Evolutionary conservation across 2,329 filamentous ascomycete genomes (phyloP), one percentile per base, ranked within the genome.

Genomic region (Xylariaceae sp.): DNA sequence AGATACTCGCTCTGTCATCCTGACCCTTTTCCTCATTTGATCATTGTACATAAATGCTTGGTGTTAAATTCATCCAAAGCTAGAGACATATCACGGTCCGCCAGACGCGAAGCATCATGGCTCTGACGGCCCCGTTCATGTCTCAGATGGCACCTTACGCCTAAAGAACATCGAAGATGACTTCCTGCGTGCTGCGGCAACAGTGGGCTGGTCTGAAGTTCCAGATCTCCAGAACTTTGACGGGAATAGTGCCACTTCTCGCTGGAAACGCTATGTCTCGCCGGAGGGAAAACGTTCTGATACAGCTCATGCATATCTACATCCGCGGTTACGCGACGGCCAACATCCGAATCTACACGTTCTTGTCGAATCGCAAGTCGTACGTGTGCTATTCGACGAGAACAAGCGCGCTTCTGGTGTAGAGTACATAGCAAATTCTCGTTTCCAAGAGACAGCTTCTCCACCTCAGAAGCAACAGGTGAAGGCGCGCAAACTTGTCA

Each of bases 361-460:
- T 9, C 43, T 66, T 14, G 61, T 66, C 3, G 61, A 66, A 50
- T 54, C 62, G 15, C 58, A 59, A 19, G 62, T 66, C 7, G 58
- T 75, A 9, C 75, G 76, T 4, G 73, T 84, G 2, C 51, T 82
- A 1, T 77, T 83, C 45, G 76, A 82, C 31, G 68, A 73, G 70
- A 44, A 47, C n/a, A 77, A 73, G 45, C 63, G 68, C 40, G 82
- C 82, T 2, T 52, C 32, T 32, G 82, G 80, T 0, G 73, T 85
- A 7, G 80, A 85, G 57, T 79, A 78, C 54, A 71, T 71, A 41
- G 70, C 74, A 38, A 79, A 74, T 54, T 66, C 69, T 12, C 66
- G 67, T 2, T 72, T 71, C 57, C 68, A 75, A 47, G 62, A 47
- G 53, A 59, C 48, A 18, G 39, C 48, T 19, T 17, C 39, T 15